Percentiles rank a stretch among this genome's conserved stretches.
Evolutionary conservation across 257 asterid species (phyloP).

Genomic region (Nicotiana otophora): DNA sequence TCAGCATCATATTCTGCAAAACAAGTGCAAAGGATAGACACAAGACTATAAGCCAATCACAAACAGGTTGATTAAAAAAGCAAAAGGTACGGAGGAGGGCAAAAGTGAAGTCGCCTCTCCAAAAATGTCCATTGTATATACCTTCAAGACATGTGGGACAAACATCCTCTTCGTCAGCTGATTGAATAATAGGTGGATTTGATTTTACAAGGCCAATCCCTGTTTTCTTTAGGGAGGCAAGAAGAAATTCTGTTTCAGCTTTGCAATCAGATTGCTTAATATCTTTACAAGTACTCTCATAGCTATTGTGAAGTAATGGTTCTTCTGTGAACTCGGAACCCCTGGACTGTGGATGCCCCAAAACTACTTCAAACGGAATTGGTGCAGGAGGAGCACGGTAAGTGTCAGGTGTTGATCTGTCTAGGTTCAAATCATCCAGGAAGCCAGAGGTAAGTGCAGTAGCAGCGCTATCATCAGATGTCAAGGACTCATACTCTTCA

Average conservation of each 20-base stretch:
- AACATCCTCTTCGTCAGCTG: slow-evolving; percentile 46
- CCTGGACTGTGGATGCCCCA: slow-evolving; percentile 36
- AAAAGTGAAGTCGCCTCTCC: neutral
- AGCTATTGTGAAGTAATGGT: slow-evolving; percentile 17
- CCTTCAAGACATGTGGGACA: slow-evolving; percentile 94
- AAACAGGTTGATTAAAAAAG: neutral
- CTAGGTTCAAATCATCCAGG: slow-evolving; percentile 49
- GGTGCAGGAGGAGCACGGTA: slow-evolving; percentile 64
- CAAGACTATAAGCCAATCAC: neutral
- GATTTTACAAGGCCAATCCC: slow-evolving; percentile 38
- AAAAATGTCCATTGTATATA: slow-evolving; percentile 3
- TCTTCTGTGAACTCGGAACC: slow-evolving; percentile 24
- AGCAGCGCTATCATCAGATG: slow-evolving; percentile 56
- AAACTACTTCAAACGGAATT: slow-evolving; percentile 54
- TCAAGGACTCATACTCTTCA: slow-evolving; percentile 61
- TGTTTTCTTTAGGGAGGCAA: slow-evolving; percentile 33
- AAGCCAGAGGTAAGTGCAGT: slow-evolving; percentile 35
- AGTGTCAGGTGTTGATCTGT: slow-evolving; percentile 63
- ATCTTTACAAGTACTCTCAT: slow-evolving; percentile 19
- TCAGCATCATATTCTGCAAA: slow-evolving; percentile 58
- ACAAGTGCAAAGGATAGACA: neutral
- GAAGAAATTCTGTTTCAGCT: slow-evolving; percentile 28
- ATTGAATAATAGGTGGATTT: slow-evolving; percentile 15
- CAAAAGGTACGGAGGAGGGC: neutral
- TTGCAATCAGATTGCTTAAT: slow-evolving; percentile 33